Conservation (phyloP, 169 alveolate species). For the Amoebophrya sp. region DNA sequence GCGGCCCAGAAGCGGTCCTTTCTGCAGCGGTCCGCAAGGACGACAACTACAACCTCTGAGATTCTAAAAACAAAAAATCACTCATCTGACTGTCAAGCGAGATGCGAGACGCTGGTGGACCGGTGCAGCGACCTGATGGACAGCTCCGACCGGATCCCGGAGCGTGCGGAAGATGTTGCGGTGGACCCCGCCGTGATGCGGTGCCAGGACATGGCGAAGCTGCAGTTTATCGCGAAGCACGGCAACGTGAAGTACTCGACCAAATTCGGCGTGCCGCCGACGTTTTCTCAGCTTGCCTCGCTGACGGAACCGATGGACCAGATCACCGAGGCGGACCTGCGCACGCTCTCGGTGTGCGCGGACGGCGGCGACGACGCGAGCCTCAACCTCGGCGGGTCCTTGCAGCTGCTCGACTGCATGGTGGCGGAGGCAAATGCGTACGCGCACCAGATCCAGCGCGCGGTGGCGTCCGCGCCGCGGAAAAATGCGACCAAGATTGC, state of each 20-base stretch:
- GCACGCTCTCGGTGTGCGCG: not conserved
- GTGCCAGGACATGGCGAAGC: not conserved
- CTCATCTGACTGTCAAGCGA: not conserved
- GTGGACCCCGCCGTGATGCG: not conserved
- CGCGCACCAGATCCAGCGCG: not conserved
- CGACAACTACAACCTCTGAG: too few species aligned
- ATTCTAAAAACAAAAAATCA: not conserved
- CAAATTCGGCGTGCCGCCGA: constrained; percentile 10
- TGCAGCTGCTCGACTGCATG: not conserved
- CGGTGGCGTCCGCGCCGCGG: too few species aligned
- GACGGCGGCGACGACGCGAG: not conserved
- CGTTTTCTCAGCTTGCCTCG: not conserved
- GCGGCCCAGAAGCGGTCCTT: not conserved
- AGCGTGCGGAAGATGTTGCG: not conserved
- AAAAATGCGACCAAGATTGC: too few species aligned
- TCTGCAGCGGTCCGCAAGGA: not conserved
- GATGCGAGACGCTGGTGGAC: not conserved
- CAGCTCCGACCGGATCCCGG: not conserved
- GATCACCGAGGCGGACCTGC: not conserved
- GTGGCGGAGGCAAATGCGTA: not conserved
- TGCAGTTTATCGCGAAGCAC: not conserved
- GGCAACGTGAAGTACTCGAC: not conserved
- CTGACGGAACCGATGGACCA: not conserved
- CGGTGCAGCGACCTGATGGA: not conserved
- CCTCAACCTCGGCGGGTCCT: not conserved